Conservation (phyloP, 768 basidiomycete species). For the Leccinum pellstonianum region DNA sequence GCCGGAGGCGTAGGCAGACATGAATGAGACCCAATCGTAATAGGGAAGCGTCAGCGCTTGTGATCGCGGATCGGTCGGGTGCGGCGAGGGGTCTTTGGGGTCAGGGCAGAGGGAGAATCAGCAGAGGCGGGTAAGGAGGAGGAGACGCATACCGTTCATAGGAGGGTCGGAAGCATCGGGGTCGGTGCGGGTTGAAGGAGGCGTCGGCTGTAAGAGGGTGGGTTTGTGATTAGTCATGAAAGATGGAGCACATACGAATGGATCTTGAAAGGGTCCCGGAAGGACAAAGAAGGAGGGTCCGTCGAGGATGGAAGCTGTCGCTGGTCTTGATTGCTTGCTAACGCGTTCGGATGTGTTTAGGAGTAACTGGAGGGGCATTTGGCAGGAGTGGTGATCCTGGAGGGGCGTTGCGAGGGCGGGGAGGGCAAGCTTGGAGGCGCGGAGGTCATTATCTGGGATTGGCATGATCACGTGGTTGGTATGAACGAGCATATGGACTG, state of each 20-base stretch:
- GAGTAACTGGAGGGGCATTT: conserved; percentile 38
- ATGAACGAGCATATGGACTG: background rate
- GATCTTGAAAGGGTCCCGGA: conserved; percentile 28
- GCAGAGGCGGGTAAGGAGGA: conserved; percentile 2
- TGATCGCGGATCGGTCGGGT: conserved; percentile 17
- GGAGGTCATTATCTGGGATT: conserved; percentile 23
- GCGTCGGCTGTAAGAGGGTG: conserved; percentile 6
- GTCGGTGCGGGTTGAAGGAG: conserved; percentile 6
- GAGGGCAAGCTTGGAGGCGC: conserved; percentile 9
- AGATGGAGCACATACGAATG: conserved; percentile 10
- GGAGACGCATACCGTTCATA: conserved; percentile 24
- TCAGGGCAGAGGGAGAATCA: conserved; percentile 23
- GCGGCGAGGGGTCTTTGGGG: background rate
- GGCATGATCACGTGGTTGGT: conserved; percentile 30
- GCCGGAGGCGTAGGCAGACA: conserved; percentile 72
- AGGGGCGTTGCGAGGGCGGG: conserved; percentile 23
- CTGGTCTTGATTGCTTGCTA: conserved; percentile 36
- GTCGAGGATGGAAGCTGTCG: conserved; percentile 46
- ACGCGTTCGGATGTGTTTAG: conserved; percentile 24
- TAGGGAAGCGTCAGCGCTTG: conserved; percentile 26
- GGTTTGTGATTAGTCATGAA: background rate
- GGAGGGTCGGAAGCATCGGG: conserved; percentile 12
- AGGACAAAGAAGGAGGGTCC: conserved; percentile 41
- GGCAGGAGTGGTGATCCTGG: conserved; percentile 24
- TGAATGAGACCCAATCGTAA: conserved; percentile 75